phyloP scores from a whole-genome alignment of 2,329 filamentous ascomycete species.

The Macrophomina tecta region DNA sequence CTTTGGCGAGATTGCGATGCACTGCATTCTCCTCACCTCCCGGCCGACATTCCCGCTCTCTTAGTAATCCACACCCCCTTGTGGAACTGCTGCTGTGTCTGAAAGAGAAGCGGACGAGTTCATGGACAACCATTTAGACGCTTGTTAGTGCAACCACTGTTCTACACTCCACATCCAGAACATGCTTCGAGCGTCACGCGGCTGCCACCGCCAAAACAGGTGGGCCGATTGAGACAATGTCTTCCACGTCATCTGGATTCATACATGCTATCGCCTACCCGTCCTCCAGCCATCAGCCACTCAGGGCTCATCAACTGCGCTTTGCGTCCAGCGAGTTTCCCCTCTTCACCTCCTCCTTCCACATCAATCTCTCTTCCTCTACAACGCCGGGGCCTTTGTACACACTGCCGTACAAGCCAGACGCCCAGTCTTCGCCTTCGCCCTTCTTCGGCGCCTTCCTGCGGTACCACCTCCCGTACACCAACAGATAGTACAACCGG shows the following conservation, averaged over 20 bases:
- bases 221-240: background rate
- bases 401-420: conserved; percentile 63
- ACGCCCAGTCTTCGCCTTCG: conserved; percentile 62
- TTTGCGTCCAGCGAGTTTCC: conserved; percentile 15
- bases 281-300: background rate
- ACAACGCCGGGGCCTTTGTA: conserved; percentile 65
- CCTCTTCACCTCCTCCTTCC: conserved; percentile 52
- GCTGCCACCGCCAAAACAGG: background rate
- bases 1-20: conserved; percentile 22
- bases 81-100: background rate
- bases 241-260: too few relatives aligned
- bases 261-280: too few relatives aligned
- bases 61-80: background rate
- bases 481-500: conserved; percentile 65
- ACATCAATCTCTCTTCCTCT: conserved; percentile 59
- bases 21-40: background rate
- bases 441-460: conserved; percentile 51
- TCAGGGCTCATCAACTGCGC: background rate
- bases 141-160: background rate
- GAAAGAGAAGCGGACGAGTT: background rate
- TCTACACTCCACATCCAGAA: background rate
- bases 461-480: conserved; percentile 67
- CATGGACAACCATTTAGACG: background rate
- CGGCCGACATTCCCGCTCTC: background rate
- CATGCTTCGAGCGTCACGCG: background rate